Evolutionary conservation across 2,329 filamentous ascomycete species (phyloP).

Genomic region (Penicillium expansum): DNA sequence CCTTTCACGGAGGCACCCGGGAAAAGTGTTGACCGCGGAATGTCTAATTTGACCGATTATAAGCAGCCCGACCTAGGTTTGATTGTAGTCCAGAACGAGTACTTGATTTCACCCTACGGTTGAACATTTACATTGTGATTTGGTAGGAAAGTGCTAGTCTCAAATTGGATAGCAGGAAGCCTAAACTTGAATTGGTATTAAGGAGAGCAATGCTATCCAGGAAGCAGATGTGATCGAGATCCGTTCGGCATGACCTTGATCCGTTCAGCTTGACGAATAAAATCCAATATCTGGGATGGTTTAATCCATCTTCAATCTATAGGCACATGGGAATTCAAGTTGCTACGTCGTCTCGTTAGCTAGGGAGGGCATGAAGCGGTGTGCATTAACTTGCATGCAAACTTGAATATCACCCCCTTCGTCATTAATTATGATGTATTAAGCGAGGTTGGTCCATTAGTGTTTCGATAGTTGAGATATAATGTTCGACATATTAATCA

Average conservation of each 20-base stretch:
- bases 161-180: neutral
- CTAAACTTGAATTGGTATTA: neutral
- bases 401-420: neutral
- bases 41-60: too few relatives aligned
- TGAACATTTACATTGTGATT: neutral
- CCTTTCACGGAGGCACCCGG: too few relatives aligned
- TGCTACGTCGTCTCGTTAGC: neutral
- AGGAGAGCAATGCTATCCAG: neutral
- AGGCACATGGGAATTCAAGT: neutral
- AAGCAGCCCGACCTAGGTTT: too few relatives aligned
- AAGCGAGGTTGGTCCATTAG: neutral
- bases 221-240: neutral
- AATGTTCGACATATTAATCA: neutral
- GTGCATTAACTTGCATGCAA: neutral
- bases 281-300: neutral
- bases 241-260: neutral
- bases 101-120: too few relatives aligned
- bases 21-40: too few relatives aligned
- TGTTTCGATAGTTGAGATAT: neutral
- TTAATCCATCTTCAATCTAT: neutral
- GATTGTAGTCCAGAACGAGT: neutral
- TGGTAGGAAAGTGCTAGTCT: neutral
- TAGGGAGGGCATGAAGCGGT: constrained; percentile 15
- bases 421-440: neutral
- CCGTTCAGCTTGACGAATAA: neutral